phyloP scores from a whole-genome alignment of 2,329 filamentous ascomycete genomes.

The Alternaria sp. region DNA sequence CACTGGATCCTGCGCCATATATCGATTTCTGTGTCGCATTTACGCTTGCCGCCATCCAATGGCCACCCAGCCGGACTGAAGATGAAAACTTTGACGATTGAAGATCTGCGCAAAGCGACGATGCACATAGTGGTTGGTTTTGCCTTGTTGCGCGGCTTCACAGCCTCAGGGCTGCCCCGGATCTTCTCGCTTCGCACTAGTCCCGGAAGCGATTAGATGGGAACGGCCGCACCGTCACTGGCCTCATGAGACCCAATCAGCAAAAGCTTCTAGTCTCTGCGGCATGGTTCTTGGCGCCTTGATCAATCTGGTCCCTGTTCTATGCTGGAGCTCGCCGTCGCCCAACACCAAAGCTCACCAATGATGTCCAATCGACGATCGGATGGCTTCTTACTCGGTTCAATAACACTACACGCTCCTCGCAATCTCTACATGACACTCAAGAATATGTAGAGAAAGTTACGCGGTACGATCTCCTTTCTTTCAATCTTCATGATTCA shows the following conservation, averaged over 20 bases:
- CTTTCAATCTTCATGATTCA: background rate
- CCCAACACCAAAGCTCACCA: conserved; percentile 6
- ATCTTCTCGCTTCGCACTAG: conserved; percentile 23
- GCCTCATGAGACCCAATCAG: conserved; percentile 20
- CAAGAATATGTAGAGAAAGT: background rate
- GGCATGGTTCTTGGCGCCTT: conserved; percentile 29
- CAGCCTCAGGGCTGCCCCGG: conserved; percentile 24
- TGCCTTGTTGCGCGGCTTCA: conserved; percentile 8
- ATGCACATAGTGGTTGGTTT: conserved; percentile 1
- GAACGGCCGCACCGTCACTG: conserved; percentile 16
- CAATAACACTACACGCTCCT: conserved; percentile 27
- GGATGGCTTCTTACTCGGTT: conserved; percentile 11
- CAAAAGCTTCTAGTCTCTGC: conserved; percentile 26
- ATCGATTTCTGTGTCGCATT: conserved; percentile 8
- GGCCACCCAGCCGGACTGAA: background rate
- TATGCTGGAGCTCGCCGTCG: conserved; percentile 15
- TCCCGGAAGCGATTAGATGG: conserved; percentile 25
- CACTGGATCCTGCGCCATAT: conserved; percentile 4
- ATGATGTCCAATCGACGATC: conserved; percentile 23
- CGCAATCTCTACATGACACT: conserved; percentile 1
- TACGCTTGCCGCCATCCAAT: conserved; percentile 6
- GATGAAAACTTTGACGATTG: background rate
- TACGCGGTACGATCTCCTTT: conserved; percentile 4
- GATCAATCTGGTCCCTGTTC: conserved; percentile 22
- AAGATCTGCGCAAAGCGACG: background rate